phyloP scores from a whole-genome alignment of 495 filamentous ascomycete species.

The Hypoxylon rickii region DNA sequence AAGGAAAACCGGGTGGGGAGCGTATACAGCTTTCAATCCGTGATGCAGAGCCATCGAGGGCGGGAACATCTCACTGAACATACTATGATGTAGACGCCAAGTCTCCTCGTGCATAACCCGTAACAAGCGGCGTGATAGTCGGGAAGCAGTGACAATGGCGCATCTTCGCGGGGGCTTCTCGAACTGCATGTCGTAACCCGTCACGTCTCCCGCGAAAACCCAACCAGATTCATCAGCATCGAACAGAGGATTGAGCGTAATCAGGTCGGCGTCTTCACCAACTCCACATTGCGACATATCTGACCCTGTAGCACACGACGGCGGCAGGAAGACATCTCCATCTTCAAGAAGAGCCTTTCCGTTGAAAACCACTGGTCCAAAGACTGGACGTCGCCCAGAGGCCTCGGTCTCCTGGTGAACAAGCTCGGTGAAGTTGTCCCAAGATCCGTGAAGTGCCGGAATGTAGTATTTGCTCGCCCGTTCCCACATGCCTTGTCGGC shows the following conservation, averaged over 20 bases:
- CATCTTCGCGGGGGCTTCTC: conserved; percentile 77
- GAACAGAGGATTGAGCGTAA: conserved; percentile 93
- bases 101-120: conserved; percentile 89
- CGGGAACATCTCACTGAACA: conserved; percentile 97
- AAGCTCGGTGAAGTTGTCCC: conserved; percentile 77
- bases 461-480: conserved; percentile 89
- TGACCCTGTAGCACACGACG: conserved; percentile 61
- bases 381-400: conserved; percentile 68
- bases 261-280: conserved; percentile 89
- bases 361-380: conserved; percentile 74
- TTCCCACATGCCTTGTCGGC: conserved; percentile 88
- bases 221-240: conserved; percentile 86
- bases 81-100: conserved; percentile 73
- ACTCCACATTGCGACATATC: conserved; percentile 81
- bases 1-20: conserved; percentile 86
- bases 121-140: conserved; percentile 80
- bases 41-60: conserved; percentile 84
- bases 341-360: conserved; percentile 60
- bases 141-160: conserved; percentile 81
- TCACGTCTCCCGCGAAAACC: conserved; percentile 82
- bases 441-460: conserved; percentile 79
- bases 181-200: conserved; percentile 72
- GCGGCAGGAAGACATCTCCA: conserved; percentile 62
- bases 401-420: conserved; percentile 51
- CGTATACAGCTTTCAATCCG: conserved; percentile 92